Base-by-base conservation (phyloP, 805 yeast genomes). In the Cephaloascus fragrans region DNA sequence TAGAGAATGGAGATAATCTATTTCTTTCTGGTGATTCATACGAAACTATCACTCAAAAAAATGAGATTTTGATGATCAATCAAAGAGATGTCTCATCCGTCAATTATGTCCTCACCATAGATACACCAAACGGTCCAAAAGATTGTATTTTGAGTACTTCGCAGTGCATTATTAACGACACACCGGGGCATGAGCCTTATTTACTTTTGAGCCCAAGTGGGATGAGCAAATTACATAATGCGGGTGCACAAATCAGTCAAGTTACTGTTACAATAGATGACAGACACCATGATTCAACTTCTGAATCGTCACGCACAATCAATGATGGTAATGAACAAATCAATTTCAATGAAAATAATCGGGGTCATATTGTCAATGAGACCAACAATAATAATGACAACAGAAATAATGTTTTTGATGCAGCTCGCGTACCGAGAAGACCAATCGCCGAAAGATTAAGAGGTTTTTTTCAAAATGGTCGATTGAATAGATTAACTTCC, bases 141-240 rank as follows among this genome's bases (percentile, higher is more conserved):
- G 48, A 35, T 4, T 58, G 50, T 10, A 40, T 41, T 2, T 51
- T 69, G 38, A 56, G 56, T 35, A 51, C 67, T 0, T 64, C 67
- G 18, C 71, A 69, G 36, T 67, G 73, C 45, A 65, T 69, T 10
- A 42, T 69, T 4, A 73, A 67, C 19, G 56, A 59, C 31, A 45
- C 52, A 10, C 50, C 47, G 3, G 49, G 45, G 12, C 53, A 55
- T 31, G 53, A 49, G 12, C 71, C 73, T 4, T 69, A 68, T 38
- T 32, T 68, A 2, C 47, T 69, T 33, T 33, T 69, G 3, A 67
- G 56, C 39, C 56, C 59, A n/a, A 43, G 64, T 2, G 75, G 64
- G 0, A 42, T 50, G 10, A 52, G 60, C 2, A 57, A 56, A 23
- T 42, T 68, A 15, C 41, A 50, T 26, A 23, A 37, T 10, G 4